These are phyloP conservation scores for Emericellopsis atlantica DNA, from an alignment of 2,329 filamentous ascomycete genomes.

Conservation along the genomic window DNA sequence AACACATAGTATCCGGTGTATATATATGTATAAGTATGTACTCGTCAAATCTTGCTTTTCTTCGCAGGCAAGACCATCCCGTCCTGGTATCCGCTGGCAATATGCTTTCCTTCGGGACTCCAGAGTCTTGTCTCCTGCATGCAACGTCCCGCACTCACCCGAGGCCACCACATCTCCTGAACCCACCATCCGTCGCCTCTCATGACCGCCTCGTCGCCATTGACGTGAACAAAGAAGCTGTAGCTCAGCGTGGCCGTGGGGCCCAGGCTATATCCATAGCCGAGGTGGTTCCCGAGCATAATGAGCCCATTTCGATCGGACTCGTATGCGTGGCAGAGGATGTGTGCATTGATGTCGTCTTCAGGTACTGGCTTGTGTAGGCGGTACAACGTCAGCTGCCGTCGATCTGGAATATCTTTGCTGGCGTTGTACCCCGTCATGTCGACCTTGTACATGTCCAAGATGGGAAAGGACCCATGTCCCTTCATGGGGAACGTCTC, in stretches of 20 bases:
- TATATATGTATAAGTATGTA: not conserved
- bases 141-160: slow-evolving; percentile 30
- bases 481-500: slow-evolving; percentile 20
- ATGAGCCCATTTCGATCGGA: slow-evolving; percentile 41
- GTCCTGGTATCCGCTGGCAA: slow-evolving; percentile 43
- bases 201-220: slow-evolving; percentile 35
- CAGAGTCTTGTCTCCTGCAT: slow-evolving; percentile 37
- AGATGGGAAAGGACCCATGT: slow-evolving; percentile 31
- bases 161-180: slow-evolving; percentile 36
- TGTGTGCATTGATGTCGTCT: slow-evolving; percentile 28
- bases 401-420: slow-evolving; percentile 27
- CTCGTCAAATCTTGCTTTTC: slow-evolving; percentile 6
- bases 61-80: slow-evolving; percentile 24
- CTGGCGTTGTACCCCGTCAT: slow-evolving; percentile 30
- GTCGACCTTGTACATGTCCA: slow-evolving; percentile 43
- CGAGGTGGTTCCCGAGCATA: slow-evolving; percentile 35
- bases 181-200: slow-evolving; percentile 36
- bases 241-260: slow-evolving; percentile 34
- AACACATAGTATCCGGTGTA: too few relatives aligned
- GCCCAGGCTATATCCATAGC: slow-evolving; percentile 27
- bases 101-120: slow-evolving; percentile 38
- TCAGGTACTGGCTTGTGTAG: slow-evolving; percentile 27
- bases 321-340: slow-evolving; percentile 35
- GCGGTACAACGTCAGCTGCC: slow-evolving; percentile 37
- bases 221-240: slow-evolving; percentile 38